Evolutionary conservation across 2,329 filamentous ascomycete genomes (phyloP).

Genomic region (Dactylellina parvicollis): DNA sequence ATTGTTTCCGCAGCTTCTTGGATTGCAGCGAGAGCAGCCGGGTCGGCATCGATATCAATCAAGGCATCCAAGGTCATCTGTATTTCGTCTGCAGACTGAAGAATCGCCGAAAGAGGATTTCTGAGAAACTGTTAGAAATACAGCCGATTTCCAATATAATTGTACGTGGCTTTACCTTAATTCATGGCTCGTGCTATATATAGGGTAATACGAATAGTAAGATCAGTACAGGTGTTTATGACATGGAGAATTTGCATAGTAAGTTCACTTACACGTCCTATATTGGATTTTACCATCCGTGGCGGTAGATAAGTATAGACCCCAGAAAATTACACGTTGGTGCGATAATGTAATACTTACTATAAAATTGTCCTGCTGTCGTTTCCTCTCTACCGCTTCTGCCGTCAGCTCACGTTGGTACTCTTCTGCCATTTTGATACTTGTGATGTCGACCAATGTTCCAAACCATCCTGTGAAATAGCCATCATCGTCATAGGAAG

Average conservation of each 20-base stretch:
- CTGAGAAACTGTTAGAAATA: constrained; percentile 71
- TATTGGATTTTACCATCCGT: no score
- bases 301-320: no score
- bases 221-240: background rate
- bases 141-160: background rate
- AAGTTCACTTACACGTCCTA: constrained; percentile 45
- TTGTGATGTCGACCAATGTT: constrained; percentile 54
- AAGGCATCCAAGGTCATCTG: constrained; percentile 58
- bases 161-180: constrained; percentile 12
- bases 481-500: constrained; percentile 47
- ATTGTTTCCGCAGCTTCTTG: constrained; percentile 84
- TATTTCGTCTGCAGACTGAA: constrained; percentile 82
- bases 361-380: constrained; percentile 83
- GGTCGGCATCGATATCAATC: constrained; percentile 57
- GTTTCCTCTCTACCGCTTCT: constrained; percentile 69
- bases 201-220: background rate
- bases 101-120: constrained; percentile 77
- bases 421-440: constrained; percentile 54
- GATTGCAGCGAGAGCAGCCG: constrained; percentile 61
- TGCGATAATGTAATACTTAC: constrained; percentile 68
- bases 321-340: background rate
- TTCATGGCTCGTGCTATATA: constrained; percentile 47
- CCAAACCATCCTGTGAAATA: constrained; percentile 53
- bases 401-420: constrained; percentile 56
- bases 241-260: background rate